Evolutionary conservation across 495 filamentous ascomycete genomes (phyloP).

Genomic region (Penicillium subrubescens): DNA sequence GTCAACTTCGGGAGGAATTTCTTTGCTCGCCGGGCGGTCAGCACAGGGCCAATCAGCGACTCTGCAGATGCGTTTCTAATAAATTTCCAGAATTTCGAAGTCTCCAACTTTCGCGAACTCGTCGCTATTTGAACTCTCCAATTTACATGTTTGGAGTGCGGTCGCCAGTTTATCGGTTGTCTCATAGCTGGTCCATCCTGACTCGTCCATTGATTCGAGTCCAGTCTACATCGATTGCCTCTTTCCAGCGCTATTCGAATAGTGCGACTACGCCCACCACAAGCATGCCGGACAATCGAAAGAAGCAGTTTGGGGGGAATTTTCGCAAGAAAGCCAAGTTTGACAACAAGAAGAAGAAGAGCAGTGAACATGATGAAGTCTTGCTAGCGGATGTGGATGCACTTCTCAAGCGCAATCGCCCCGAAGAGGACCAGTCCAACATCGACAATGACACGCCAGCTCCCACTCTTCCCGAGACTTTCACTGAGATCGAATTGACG

Average conservation of each 20-base stretch:
- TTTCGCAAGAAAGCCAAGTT: constrained; percentile 57
- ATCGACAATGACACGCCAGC: constrained; percentile 21
- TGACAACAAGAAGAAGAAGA: constrained; percentile 44
- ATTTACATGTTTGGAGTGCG: constrained; percentile 29
- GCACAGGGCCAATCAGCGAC: constrained; percentile 24
- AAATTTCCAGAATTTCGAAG: constrained; percentile 32
- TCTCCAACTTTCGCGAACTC: constrained; percentile 7
- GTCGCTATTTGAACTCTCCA: background rate
- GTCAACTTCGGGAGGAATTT: constrained; percentile 34
- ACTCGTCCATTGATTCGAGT: background rate
- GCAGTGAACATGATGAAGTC: constrained; percentile 65
- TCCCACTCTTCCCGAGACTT: constrained; percentile 60
- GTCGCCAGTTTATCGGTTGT: constrained; percentile 15
- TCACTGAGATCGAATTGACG: constrained; percentile 76
- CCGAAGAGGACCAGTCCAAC: constrained; percentile 31
- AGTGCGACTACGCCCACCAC: constrained; percentile 25
- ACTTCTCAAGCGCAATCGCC: constrained; percentile 57
- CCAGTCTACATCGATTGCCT: constrained; percentile 7
- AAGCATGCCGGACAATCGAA: constrained; percentile 35
- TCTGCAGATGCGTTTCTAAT: constrained; percentile 32
- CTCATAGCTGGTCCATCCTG: constrained; percentile 4
- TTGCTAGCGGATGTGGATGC: constrained; percentile 68
- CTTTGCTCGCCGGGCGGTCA: constrained; percentile 36
- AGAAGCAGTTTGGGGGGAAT: constrained; percentile 36
- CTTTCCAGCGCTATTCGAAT: constrained; percentile 13